These are phyloP conservation scores for Neurospora tetraspora DNA, from an alignment of 495 filamentous ascomycete species.

Conservation along the genomic window DNA sequence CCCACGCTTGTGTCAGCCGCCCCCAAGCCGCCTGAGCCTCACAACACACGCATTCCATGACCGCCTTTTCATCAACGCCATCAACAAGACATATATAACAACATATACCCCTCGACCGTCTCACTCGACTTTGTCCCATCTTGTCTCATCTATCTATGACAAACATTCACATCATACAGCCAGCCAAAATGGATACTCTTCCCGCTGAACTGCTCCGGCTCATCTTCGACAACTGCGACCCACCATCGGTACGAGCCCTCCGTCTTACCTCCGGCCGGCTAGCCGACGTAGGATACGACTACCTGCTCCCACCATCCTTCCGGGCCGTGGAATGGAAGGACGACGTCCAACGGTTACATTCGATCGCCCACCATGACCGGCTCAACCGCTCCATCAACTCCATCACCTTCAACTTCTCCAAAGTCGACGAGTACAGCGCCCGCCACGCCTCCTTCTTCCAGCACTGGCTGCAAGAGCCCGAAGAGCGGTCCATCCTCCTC, in stretches of 20 bases:
- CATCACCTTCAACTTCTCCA: slow-evolving; percentile 36
- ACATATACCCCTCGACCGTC: not conserved
- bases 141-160: not conserved
- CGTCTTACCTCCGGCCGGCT: slow-evolving; percentile 26
- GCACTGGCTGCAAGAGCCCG: slow-evolving; percentile 31
- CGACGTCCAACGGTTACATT: slow-evolving; percentile 34
- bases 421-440: slow-evolving; percentile 32
- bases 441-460: slow-evolving; percentile 30
- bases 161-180: not conserved
- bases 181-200: slow-evolving; percentile 21
- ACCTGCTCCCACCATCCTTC: slow-evolving; percentile 29
- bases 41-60: not conserved
- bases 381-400: slow-evolving; percentile 30
- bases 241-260: slow-evolving; percentile 26
- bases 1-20: not conserved
- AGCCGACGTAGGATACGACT: slow-evolving; percentile 38
- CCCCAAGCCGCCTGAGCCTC: not conserved
- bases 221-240: slow-evolving; percentile 36
- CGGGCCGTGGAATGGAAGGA: slow-evolving; percentile 35
- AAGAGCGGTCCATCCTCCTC: slow-evolving; percentile 26
- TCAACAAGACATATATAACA: not conserved
- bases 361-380: slow-evolving; percentile 33
- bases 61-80: not conserved
- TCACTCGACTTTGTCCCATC: not conserved
- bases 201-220: slow-evolving; percentile 39